Base-by-base conservation (phyloP, 2,329 filamentous ascomycete species). In the Pseudogymnoascus sp. region DNA sequence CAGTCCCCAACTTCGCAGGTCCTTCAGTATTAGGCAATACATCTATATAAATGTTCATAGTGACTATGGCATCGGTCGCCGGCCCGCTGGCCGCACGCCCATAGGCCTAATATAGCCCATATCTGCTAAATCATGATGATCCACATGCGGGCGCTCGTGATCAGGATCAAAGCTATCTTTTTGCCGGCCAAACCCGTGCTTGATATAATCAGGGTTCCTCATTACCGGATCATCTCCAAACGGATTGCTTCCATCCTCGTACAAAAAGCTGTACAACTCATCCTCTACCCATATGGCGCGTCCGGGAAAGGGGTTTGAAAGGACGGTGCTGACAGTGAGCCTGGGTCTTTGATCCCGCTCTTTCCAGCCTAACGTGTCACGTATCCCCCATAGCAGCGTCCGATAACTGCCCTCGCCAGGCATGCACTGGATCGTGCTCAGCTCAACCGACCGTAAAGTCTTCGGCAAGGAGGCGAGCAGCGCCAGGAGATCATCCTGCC, bases 341-440 rank as follows among this genome's bases (percentile, higher is more conserved):
- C n/a, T 19, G 1, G 19, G 16, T 26, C 65, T 50, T n/a, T 63
- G 60, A 8, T 53, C 33, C 4, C 70, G 63, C 24, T 66, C 60
- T 16, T 26, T 64, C 64, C 66, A 67, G 7, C 62, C 64, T 11
- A 71, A 63, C 13, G 60, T 63, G 44, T 69, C 62, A 3, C 69
- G 67, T 6, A 71, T 69, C 2, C 62, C 64, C 37, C 63, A 29
- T 8, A 73, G 65, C 4, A 73, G 56, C 8, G 65, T 56, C 40
- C 65, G 16, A 42, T 65, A 67, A 35, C 65, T 50, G 29, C 33
- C 44, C 7, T 16, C 4, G 10, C 61, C 38, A 53, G 47, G 26
- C 13, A 71, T 1, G 24, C 75, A 75, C 2, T 8, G 7, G 0
- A 76, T 64, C 13, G 71, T 72, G 50, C 73, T 76, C 5, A 78